A percentile compares a stretch with the other conserved stretches of the same genome.
Conservation (phyloP, 116 monocot genomes). For the Papilionanthe hybrid region DNA sequence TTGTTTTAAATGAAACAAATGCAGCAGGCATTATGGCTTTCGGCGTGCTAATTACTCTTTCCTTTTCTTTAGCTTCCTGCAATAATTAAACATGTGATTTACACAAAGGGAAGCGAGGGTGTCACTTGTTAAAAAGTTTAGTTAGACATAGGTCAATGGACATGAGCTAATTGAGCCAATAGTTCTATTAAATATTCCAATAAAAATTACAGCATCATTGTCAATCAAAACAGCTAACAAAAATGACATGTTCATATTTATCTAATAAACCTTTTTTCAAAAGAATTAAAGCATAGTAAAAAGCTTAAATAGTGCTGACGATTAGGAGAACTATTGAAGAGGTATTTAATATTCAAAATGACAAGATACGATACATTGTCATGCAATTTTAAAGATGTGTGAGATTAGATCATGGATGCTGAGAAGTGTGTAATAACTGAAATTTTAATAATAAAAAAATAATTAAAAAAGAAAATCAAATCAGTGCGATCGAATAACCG, state of each 20-base stretch:
- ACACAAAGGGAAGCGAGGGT: not conserved
- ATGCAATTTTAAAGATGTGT: not conserved
- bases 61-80: conserved; percentile 76
- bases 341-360: not conserved
- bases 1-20: conserved; percentile 86
- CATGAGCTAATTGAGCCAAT: not conserved
- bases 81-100: not conserved
- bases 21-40: conserved; percentile 75
- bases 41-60: conserved; percentile 52
- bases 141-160: not conserved
- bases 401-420: no score
- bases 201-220: not conserved
- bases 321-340: not conserved
- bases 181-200: not conserved
- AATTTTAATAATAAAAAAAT: no score
- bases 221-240: not conserved
- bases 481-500: no score
- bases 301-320: not conserved
- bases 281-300: not conserved
- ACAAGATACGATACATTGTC: not conserved
- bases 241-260: not conserved
- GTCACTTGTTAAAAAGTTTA: not conserved
- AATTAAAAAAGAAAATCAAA: no score
- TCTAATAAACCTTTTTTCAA: not conserved
- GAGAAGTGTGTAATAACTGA: no score